Base-by-base conservation (phyloP, 108 stramenopile genomes). In the Halocafeteria seosinensis region DNA sequence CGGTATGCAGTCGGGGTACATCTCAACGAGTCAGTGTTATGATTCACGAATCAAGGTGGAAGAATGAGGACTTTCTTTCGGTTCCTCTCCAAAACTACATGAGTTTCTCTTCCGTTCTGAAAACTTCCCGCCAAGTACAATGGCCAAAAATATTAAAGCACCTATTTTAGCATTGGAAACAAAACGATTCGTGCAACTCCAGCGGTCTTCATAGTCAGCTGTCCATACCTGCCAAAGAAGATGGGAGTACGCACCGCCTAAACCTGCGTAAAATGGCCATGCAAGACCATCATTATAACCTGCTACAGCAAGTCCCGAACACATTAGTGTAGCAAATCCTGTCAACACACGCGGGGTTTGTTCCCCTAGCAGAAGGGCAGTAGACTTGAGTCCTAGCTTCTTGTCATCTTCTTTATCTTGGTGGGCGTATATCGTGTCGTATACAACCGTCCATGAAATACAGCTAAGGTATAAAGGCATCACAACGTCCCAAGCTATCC, bases 401-500 rank as follows among this genome's bases (percentile, higher is more conserved):
- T 70, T 69, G 74, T 95, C 94, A 66, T 95, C 94, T 11, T 37
- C 63, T 78, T 88, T 90, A 73, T 95, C 96, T 78, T 98, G 96
- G 74, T 95, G 88, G 11, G 91, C 96, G 78, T 98, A 98, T 34
- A 98, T 64, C 8, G 93, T 98, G 77, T 98, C 96, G 69, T 98
- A 98, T 11, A 95, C 82, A 57, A 98, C 28, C 1, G 96, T 98
- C 94, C 94, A 95, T n/a, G 78, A 68, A 0, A 92, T 78, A 4
- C 89, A 87, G 34, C 81, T 79, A 0, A 68, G 55, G 72, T 95
- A 98, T 57, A 94, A 65, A 5, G 94, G 94, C 23, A 71, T 69
- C 24, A 87, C 73, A 55, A 89, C 70, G 29, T 57, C 52, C 62
- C 78, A 79, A 68, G 86, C 80, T 51, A 91, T 73, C 24, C 37